Evolutionary conservation across 2,329 filamentous ascomycete species (phyloP).

Genomic region (Talaromyces verruculosus): DNA sequence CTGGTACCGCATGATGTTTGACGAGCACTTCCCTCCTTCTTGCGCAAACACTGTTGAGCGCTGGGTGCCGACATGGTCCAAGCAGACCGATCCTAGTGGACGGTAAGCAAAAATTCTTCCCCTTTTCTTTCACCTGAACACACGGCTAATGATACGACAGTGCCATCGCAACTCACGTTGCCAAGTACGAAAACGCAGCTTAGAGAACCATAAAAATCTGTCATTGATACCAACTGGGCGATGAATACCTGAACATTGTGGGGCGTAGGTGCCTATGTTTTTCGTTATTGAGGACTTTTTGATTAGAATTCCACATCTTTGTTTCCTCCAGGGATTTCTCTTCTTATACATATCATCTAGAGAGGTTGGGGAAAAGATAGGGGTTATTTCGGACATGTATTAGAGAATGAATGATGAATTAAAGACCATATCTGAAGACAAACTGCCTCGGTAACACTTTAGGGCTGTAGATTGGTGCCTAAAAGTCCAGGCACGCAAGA

Average conservation of each 20-base stretch:
- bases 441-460: background rate
- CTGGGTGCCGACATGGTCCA: conserved; percentile 97
- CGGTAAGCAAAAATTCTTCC: conserved; percentile 55
- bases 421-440: background rate
- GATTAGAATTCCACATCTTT: conserved; percentile 3
- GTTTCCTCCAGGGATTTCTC: conserved; percentile 4
- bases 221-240: conserved; percentile 2
- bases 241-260: background rate
- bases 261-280: conserved; percentile 5
- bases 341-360: conserved; percentile 13
- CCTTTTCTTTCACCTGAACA: background rate
- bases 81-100: conserved; percentile 93
- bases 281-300: background rate
- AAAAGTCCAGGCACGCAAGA: background rate
- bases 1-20: conserved; percentile 98
- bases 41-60: conserved; percentile 92
- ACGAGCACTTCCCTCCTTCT: conserved; percentile 92
- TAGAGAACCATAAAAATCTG: conserved; percentile 27
- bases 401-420: background rate
- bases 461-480: background rate
- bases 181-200: conserved; percentile 64
- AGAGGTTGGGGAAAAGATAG: background rate
- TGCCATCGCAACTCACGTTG: conserved; percentile 72
- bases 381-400: conserved; percentile 2
- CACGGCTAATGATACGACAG: conserved; percentile 43